phyloP scores from a whole-genome alignment of 2,329 filamentous ascomycete genomes.

The Fusarium mangiferae region DNA sequence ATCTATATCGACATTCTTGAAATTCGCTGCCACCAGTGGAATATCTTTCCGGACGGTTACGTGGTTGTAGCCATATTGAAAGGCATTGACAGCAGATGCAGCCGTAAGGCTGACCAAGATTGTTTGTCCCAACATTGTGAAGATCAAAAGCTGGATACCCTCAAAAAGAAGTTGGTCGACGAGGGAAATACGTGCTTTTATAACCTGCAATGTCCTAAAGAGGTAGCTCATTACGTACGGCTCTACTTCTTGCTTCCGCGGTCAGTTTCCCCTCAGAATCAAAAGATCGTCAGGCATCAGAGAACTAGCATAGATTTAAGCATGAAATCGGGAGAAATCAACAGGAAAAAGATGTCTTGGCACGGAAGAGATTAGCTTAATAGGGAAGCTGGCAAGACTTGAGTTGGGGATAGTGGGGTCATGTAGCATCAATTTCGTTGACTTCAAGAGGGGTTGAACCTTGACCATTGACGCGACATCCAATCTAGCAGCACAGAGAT shows the following conservation, averaged over 20 bases:
- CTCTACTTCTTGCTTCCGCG: conserved; percentile 23
- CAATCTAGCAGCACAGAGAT: accelerated
- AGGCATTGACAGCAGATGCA: conserved; percentile 10
- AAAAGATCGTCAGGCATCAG: neutral
- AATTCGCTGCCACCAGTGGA: conserved; percentile 23
- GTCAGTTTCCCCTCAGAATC: neutral
- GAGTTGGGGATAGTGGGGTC: conserved; percentile 3
- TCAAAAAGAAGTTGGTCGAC: too few relatives aligned
- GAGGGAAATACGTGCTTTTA: conserved; percentile 5
- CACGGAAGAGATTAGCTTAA: conserved; percentile 23
- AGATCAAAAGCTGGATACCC: too few relatives aligned
- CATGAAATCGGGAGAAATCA: conserved; percentile 1
- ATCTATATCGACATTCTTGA: conserved; percentile 27
- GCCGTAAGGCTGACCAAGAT: conserved; percentile 1
- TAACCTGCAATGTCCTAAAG: neutral
- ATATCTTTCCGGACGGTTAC: conserved; percentile 8
- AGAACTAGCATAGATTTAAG: conserved; percentile 5
- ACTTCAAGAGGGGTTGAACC: conserved; percentile 7
- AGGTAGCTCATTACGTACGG: conserved; percentile 8
- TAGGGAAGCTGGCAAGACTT: conserved; percentile 27
- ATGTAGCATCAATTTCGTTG: conserved; percentile 12
- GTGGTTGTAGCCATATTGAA: conserved; percentile 32
- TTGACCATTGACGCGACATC: neutral
- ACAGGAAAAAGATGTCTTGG: conserved; percentile 22
- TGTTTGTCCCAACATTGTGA: conserved; percentile 2